Evolutionary conservation across 2,329 filamentous ascomycete species (phyloP).

Genomic region (Arthroderma sp.): DNA sequence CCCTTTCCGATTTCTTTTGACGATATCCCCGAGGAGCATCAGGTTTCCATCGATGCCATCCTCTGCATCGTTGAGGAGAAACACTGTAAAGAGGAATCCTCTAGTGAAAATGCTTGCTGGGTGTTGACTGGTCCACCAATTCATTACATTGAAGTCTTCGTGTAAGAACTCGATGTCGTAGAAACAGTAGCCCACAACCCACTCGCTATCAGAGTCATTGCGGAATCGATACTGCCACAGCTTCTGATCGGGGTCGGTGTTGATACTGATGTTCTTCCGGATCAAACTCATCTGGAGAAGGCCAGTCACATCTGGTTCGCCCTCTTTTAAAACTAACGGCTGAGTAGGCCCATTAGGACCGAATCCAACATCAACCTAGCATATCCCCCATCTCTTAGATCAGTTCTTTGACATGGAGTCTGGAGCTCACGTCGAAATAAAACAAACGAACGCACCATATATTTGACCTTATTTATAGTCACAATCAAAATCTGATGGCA

Average conservation of each 20-base stretch:
- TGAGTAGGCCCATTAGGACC: constrained; percentile 49
- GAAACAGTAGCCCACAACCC: constrained; percentile 54
- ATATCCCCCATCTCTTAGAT: neutral
- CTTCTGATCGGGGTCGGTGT: constrained; percentile 34
- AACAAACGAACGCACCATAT: constrained; percentile 23
- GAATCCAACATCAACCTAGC: constrained; percentile 50
- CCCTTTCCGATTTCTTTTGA: constrained; percentile 45
- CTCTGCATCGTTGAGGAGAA: constrained; percentile 40
- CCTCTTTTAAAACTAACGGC: constrained; percentile 44
- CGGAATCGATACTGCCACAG: constrained; percentile 55
- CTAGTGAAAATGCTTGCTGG: constrained; percentile 44
- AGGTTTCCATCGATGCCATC: constrained; percentile 42
- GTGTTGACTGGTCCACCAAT: constrained; percentile 43
- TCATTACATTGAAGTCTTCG: constrained; percentile 51
- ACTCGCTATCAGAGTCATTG: constrained; percentile 38
- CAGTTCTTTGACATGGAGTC: neutral
- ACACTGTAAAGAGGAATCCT: constrained; percentile 42
- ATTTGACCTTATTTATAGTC: constrained; percentile 38
- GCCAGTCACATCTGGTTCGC: constrained; percentile 32
- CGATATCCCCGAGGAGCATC: constrained; percentile 39
- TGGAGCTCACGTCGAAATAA: too few species aligned
- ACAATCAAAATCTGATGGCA: constrained; percentile 53
- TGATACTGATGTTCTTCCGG: constrained; percentile 37
- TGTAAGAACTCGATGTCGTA: constrained; percentile 52
- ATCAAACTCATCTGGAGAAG: constrained; percentile 46